Conservation (phyloP, 306 rosid species). For the Ochetophila trinervis region DNA sequence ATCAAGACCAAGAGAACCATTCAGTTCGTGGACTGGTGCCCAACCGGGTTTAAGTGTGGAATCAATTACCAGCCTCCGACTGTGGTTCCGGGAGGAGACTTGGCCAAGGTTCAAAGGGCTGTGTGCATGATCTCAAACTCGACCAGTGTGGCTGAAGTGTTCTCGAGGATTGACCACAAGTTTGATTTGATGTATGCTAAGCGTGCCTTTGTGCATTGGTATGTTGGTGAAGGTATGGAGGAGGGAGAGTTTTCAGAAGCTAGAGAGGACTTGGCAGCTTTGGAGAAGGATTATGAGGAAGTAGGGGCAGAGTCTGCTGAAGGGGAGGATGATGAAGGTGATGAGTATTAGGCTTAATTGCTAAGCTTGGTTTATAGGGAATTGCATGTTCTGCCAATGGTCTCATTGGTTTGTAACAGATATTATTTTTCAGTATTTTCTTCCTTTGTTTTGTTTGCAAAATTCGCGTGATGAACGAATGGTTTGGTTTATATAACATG, state of each 20-base stretch:
- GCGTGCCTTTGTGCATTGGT: slow-evolving; percentile 49
- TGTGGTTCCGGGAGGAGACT: slow-evolving; percentile 43
- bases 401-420: slow-evolving; percentile 31
- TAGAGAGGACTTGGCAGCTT: slow-evolving; percentile 44
- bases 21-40: slow-evolving; percentile 47
- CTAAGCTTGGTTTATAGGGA: background rate
- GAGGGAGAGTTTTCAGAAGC: slow-evolving; percentile 47
- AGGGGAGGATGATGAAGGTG: slow-evolving; percentile 45
- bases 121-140: slow-evolving; percentile 49
- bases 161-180: slow-evolving; percentile 43
- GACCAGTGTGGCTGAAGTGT: slow-evolving; percentile 45
- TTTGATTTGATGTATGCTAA: slow-evolving; percentile 47
- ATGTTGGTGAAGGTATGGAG: slow-evolving; percentile 52
- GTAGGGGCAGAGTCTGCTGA: slow-evolving; percentile 46
- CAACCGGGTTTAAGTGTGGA: slow-evolving; percentile 47
- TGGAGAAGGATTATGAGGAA: slow-evolving; percentile 49
- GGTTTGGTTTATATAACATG: too few relatives aligned
- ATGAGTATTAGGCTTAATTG: slow-evolving; percentile 25
- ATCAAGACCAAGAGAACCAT: slow-evolving; percentile 47
- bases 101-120: slow-evolving; percentile 46
- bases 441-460: too few relatives aligned
- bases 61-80: slow-evolving; percentile 51
- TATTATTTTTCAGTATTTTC: background rate
- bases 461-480: too few relatives aligned
- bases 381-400: slow-evolving; percentile 28